Evolutionary conservation across 805 yeast genomes (phyloP).

Genomic region (Cyberlindnera japonica): DNA sequence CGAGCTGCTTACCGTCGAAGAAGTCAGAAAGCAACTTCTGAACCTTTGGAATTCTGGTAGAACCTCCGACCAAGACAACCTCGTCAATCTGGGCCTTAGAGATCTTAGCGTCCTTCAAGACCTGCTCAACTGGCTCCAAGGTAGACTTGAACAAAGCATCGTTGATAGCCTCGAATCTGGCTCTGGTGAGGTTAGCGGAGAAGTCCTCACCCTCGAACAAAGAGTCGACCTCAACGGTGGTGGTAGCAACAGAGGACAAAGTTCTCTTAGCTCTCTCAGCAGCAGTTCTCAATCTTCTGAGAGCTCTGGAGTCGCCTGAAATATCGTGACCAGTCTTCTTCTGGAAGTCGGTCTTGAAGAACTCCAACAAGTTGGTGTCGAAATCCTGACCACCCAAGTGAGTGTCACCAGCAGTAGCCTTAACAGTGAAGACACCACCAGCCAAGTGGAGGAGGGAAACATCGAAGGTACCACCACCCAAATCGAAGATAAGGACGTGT

Average conservation of each 20-base stretch:
- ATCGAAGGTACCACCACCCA: conserved; percentile 99
- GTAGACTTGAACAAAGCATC: conserved; percentile 91
- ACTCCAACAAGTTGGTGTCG: conserved; percentile 92
- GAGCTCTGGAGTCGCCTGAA: conserved; percentile 87
- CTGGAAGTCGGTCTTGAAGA: conserved; percentile 91
- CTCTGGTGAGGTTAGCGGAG: conserved; percentile 91
- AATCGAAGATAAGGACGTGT: conserved; percentile 88
- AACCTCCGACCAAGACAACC: conserved; percentile 97
- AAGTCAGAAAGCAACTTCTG: conserved; percentile 95
- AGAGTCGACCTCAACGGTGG: conserved; percentile 95
- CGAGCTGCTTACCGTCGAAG: conserved; percentile 98
- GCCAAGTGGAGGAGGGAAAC: conserved; percentile 89
- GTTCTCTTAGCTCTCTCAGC: conserved; percentile 99
- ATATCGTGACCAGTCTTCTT: conserved; percentile 93
- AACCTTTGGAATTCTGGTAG: conserved; percentile 98
- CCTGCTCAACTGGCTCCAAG: conserved; percentile 94
- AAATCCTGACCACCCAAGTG: conserved; percentile 99
- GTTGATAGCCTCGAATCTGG: conserved; percentile 96
- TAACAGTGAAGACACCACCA: conserved; percentile 95
- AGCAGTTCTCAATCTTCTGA: conserved; percentile 97
- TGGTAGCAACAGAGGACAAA: conserved; percentile 92
- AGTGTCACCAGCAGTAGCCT: conserved; percentile 99
- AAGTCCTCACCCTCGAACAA: conserved; percentile 94
- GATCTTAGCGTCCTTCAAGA: conserved; percentile 87
- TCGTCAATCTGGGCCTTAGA: conserved; percentile 92